Evolutionary conservation across 768 basidiomycete genomes (phyloP), one percentile per base, ranked within the genome.

Genomic region (Tulasnella sp.): DNA sequence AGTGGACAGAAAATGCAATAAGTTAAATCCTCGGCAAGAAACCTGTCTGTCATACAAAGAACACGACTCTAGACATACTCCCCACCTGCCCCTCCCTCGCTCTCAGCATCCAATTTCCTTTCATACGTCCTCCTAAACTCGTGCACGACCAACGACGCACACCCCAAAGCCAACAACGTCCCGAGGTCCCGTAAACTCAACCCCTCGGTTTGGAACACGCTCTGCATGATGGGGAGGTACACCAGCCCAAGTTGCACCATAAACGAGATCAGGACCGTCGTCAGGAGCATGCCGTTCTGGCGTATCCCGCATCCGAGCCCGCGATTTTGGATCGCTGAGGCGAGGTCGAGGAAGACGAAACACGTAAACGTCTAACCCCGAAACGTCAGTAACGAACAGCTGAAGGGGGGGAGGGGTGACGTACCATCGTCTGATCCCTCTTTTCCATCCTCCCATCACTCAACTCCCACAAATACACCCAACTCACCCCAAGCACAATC

Each of bases 271-370:
- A 83, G 85, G 45, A 96, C 88, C 0, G 94, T 97, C 61, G 81
- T 74, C 61, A 94, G 70, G 58, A 97, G 75, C 88, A 97, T 93
- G 65, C 77, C 78, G 74, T 98, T 98, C 65, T 84, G 83, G 57
- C 80, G 72, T 29, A 97, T 66, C 5, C 81, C 83, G 63, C 91
- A 94, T 40, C 83, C 82, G 14, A 98, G 78, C 9, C 91, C 91
- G 53, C 94, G 87, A 69, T 88, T 94, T 68, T 98, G 93, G 31
- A 96, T 69, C 1, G 94, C 94, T 36, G 92, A 97, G 8, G 91
- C 86, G 41, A 98, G 80, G 69, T 98, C 94, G 61, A 98, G 83
- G 75, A 97, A 88, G 58, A 98, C 94, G 70, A 98, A 98, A 67
- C 83, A 85, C 15, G 92, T 86, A 70, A 98, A 98, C 23, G 94